Conservation (phyloP, 208 protist species). For the Crithidia expoeki region DNA sequence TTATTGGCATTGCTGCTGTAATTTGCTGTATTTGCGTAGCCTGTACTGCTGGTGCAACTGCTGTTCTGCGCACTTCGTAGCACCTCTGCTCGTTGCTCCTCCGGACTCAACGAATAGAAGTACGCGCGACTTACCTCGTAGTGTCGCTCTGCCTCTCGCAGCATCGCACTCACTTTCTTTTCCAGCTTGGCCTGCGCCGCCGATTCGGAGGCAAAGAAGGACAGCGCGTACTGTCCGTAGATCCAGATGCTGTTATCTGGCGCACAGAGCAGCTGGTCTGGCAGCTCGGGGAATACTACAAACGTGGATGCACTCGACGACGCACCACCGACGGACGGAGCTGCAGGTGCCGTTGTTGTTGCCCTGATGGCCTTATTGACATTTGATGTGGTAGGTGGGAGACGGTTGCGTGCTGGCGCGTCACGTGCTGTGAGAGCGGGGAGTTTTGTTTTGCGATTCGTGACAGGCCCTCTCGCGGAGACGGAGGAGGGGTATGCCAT, state of each 20-base stretch:
- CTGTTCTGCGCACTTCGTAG: constrained; percentile 19
- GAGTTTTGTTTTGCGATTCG: too few relatives aligned
- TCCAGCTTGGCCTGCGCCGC: constrained; percentile 44
- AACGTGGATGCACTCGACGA: constrained; percentile 14
- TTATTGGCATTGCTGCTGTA: constrained; percentile 5
- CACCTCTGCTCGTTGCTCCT: constrained; percentile 39
- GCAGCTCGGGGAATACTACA: constrained; percentile 56
- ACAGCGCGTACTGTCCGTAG: constrained; percentile 60
- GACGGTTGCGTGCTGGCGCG: too few relatives aligned
- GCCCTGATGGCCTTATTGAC: too few relatives aligned
- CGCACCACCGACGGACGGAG: neutral
- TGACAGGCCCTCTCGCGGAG: too few relatives aligned
- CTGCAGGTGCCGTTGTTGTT: neutral
- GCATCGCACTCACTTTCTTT: constrained; percentile 43
- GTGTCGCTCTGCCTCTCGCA: constrained; percentile 41
- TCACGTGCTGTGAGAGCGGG: too few relatives aligned
- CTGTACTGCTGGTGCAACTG: too few relatives aligned
- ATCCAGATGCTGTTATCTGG: constrained; percentile 69
- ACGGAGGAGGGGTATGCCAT: too few relatives aligned
- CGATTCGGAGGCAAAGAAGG: constrained; percentile 44
- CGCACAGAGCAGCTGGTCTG: constrained; percentile 70
- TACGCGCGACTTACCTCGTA: constrained; percentile 34
- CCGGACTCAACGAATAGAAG: constrained; percentile 22
- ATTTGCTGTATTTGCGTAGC: too few relatives aligned
- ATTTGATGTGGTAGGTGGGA: too few relatives aligned